Evolutionary conservation across 164 flowering plant species (phyloP).

Genomic region (Nymphaea colorata): DNA sequence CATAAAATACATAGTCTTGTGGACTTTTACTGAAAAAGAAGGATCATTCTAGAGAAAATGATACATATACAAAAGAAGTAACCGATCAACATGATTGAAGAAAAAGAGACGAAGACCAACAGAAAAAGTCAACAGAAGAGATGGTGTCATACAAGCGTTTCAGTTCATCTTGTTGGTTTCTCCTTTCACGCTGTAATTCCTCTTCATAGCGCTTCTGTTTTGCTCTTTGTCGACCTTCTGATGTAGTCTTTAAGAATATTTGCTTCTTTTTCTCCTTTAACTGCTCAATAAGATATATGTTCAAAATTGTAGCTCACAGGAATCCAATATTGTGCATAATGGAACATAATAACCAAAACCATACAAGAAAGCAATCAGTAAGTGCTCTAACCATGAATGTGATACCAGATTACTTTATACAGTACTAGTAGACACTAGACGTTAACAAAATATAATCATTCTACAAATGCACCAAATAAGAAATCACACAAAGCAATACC

Average conservation of each 20-base stretch:
- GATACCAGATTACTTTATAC: no score
- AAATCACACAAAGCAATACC: neutral
- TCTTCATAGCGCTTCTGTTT: slow-evolving; percentile 85
- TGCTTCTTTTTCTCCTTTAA: slow-evolving; percentile 82
- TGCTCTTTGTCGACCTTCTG: slow-evolving; percentile 88
- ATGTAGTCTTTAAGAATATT: slow-evolving; percentile 68
- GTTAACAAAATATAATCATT: neutral
- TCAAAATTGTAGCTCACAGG: neutral
- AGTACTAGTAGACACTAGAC: no score
- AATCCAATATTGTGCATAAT: neutral
- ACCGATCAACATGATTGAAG: no score
- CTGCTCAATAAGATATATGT: slow-evolving; percentile 25
- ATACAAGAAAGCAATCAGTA: neutral
- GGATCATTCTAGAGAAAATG: no score
- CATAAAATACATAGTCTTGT: no score
- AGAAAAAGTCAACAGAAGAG: neutral
- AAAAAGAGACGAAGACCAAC: neutral
- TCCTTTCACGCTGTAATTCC: slow-evolving; percentile 64
- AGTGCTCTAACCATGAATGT: neutral
- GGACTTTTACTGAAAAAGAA: no score
- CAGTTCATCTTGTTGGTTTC: slow-evolving; percentile 73
- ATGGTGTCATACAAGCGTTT: slow-evolving; percentile 59
- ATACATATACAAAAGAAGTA: no score
- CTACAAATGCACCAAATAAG: neutral
- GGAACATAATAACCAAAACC: neutral